Percentiles rank a stretch among this genome's conserved stretches.
Conservation (phyloP, 257 asterid species). For the Paraleonurus japonicus region DNA sequence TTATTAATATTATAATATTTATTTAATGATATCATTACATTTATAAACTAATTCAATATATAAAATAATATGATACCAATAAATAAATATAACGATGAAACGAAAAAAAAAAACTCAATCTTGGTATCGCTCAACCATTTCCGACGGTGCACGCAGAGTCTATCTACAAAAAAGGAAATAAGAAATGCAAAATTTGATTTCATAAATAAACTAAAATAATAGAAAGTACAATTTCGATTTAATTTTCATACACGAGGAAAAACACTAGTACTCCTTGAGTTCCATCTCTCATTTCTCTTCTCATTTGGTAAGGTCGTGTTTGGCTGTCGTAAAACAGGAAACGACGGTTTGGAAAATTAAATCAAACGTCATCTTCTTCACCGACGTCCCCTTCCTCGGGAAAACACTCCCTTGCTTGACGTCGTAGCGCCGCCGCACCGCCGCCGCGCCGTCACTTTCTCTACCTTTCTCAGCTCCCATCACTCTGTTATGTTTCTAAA, state of each 20-base stretch:
- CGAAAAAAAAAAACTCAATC: too few species aligned
- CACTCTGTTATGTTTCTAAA: neutral
- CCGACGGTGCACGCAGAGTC: neutral
- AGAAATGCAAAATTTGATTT: too few species aligned
- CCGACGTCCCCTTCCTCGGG: slow-evolving; percentile 30
- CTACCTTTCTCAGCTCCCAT: neutral
- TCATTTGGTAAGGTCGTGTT: neutral
- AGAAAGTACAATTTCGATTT: neutral
- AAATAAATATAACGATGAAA: too few species aligned
- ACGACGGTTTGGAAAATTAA: neutral
- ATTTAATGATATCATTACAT: too few species aligned
- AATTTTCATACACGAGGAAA: neutral
- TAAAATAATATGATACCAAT: too few species aligned
- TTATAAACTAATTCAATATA: too few species aligned
- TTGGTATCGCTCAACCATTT: too few species aligned
- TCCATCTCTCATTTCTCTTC: neutral
- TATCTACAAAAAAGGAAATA: neutral
- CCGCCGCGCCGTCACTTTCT: neutral
- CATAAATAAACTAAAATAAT: neutral
- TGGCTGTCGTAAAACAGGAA: slow-evolving; percentile 13
- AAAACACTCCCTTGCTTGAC: slow-evolving; percentile 32
- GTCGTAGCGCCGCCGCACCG: neutral
- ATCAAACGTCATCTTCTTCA: slow-evolving; percentile 28
- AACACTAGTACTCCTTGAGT: neutral
- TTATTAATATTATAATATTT: too few species aligned